phyloP scores from a whole-genome alignment of 441 rosid genomes.

The Populus hybrid region DNA sequence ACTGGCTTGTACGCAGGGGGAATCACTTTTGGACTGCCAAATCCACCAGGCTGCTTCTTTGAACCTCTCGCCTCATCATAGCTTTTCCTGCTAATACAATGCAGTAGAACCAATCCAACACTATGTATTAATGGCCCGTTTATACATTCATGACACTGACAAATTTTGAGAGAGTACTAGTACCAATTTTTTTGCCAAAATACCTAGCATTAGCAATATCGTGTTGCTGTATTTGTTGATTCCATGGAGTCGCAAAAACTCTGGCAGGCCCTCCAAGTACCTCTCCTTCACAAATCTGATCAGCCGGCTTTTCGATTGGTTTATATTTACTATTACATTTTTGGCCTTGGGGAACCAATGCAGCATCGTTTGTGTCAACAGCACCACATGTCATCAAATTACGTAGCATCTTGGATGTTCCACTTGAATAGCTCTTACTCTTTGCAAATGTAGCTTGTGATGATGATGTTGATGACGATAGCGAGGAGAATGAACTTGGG shows the following conservation, averaged over 20 bases:
- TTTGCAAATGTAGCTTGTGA: constrained; percentile 23
- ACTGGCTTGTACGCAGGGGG: constrained; percentile 38
- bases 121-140: neutral
- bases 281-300: constrained; percentile 7
- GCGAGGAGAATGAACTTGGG: constrained; percentile 25
- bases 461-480: constrained; percentile 14
- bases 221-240: constrained; percentile 37
- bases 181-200: neutral
- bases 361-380: constrained; percentile 47
- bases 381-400: constrained; percentile 54
- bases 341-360: constrained; percentile 28
- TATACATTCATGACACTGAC: neutral
- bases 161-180: neutral
- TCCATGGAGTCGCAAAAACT: constrained; percentile 32
- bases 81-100: constrained; percentile 31
- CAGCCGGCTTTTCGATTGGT: neutral
- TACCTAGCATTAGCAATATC: constrained; percentile 17
- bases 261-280: constrained; percentile 24
- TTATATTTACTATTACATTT: constrained; percentile 1
- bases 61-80: constrained; percentile 38
- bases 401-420: constrained; percentile 44
- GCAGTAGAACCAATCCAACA: neutral
- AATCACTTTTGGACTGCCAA: constrained; percentile 29
- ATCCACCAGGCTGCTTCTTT: constrained; percentile 30
- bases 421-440: constrained; percentile 35